These are phyloP conservation scores for Phyllosticta citrichinensis DNA, from an alignment of 2,329 filamentous ascomycete genomes.

Conservation along the genomic window DNA sequence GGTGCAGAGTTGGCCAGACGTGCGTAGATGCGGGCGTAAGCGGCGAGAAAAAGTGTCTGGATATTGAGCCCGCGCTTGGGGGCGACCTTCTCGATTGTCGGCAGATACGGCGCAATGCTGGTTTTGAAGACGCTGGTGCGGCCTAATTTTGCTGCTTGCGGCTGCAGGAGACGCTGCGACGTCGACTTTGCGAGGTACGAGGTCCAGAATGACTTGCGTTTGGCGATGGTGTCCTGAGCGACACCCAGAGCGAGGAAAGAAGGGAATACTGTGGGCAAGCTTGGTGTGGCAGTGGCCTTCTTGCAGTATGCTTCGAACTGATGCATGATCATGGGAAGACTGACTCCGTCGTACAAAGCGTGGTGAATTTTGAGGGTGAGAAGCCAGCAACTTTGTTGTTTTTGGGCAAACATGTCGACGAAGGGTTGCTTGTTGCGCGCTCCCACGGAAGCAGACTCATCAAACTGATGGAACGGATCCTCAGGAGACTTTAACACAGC, in stretches of 20 bases:
- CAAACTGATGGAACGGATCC: slow-evolving; percentile 20
- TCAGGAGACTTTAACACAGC: slow-evolving; percentile 39
- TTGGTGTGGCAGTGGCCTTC: not conserved
- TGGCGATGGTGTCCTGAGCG: slow-evolving; percentile 10
- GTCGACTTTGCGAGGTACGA: slow-evolving; percentile 29
- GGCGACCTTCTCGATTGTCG: slow-evolving; percentile 32
- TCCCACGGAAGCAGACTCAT: not conserved
- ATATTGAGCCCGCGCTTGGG: slow-evolving; percentile 50
- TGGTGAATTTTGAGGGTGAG: slow-evolving; percentile 59
- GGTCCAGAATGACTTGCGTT: slow-evolving; percentile 41
- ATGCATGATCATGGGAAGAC: slow-evolving; percentile 54
- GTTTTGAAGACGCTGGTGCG: slow-evolving; percentile 40
- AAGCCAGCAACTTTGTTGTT: slow-evolving; percentile 22
- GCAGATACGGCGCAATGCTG: slow-evolving; percentile 28
- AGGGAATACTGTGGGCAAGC: not conserved
- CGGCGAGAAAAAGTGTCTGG: slow-evolving; percentile 67
- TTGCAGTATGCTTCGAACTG: slow-evolving; percentile 39
- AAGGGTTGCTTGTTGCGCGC: slow-evolving; percentile 18
- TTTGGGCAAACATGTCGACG: slow-evolving; percentile 27
- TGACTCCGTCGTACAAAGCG: slow-evolving; percentile 79
- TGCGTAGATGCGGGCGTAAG: slow-evolving; percentile 48
- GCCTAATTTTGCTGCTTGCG: slow-evolving; percentile 14
- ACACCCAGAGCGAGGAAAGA: not conserved
- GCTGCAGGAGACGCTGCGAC: not conserved
- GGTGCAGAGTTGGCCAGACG: slow-evolving; percentile 17